A percentile compares a stretch with the other conserved stretches of the same genome.
These are phyloP conservation scores for Irpex sp. DNA, from an alignment of 1,284 basidiomycete species.

Conservation along the genomic window DNA sequence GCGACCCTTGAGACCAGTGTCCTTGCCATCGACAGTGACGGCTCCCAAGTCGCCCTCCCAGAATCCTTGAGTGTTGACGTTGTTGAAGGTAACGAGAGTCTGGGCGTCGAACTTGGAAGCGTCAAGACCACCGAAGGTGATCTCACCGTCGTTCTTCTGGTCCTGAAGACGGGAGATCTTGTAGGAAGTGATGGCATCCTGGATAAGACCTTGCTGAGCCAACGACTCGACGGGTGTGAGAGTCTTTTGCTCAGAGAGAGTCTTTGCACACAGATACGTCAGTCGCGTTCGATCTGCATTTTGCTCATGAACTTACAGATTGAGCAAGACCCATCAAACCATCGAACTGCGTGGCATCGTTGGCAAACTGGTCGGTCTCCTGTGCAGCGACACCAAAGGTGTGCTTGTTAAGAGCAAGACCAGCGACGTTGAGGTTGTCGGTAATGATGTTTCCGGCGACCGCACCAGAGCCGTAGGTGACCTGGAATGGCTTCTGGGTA, in stretches of 20 bases:
- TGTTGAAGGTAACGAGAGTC: slow-evolving; percentile 54
- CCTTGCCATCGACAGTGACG: slow-evolving; percentile 53
- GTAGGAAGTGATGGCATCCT: slow-evolving; percentile 73
- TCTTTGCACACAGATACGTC: slow-evolving; percentile 26
- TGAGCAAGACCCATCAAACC: slow-evolving; percentile 83
- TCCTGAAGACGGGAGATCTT: slow-evolving; percentile 77
- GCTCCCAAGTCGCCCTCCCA: slow-evolving; percentile 71
- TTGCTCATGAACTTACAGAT: slow-evolving; percentile 42
- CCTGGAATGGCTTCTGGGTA: slow-evolving; percentile 52
- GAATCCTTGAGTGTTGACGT: slow-evolving; percentile 66
- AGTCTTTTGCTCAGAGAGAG: slow-evolving; percentile 62
- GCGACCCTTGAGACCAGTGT: slow-evolving; percentile 52
- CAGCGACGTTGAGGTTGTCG: slow-evolving; percentile 70
- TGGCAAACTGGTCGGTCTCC: slow-evolving; percentile 67
- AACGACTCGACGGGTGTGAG: slow-evolving; percentile 77
- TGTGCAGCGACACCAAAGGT: slow-evolving; percentile 68
- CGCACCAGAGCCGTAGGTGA: slow-evolving; percentile 76
- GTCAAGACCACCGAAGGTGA: slow-evolving; percentile 82
- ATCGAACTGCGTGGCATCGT: slow-evolving; percentile 58
- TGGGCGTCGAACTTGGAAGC: slow-evolving; percentile 56
- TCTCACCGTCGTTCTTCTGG: slow-evolving; percentile 72
- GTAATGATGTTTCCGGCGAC: slow-evolving; percentile 65
- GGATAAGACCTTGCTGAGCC: slow-evolving; percentile 55
- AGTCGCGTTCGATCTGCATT: background rate
- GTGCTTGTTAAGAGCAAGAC: slow-evolving; percentile 58